Base-by-base conservation (phyloP, 2,329 filamentous ascomycete species). In the Xylariales sp. region DNA sequence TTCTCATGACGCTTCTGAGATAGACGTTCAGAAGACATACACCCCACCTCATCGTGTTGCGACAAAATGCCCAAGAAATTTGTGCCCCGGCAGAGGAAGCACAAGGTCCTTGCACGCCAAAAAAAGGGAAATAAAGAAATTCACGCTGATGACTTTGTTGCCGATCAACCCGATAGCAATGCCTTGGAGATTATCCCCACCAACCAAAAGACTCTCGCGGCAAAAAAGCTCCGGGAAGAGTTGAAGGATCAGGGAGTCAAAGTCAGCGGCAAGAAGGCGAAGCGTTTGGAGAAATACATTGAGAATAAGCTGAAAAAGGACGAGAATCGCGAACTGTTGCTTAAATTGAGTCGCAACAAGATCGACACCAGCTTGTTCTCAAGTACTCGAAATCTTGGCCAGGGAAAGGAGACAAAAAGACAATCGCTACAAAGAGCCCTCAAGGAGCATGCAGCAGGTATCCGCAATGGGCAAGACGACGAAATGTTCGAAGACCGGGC, bases 231-330 rank as follows among this genome's bases (percentile, higher is more conserved):
- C 49, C 76, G 73, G 45, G 69, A 73, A 16, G 71, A 81, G 47
- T 56, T 82, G 42, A 66, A 63, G 42, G 60, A 68, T 18, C 66
- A 76, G 39, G 73, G 70, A 1, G 53, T 59, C 32, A 80, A 81
- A 54, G 69, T 82, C 57, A 81, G 70, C 54, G 69, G 76, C 45
- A 82, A 84, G 56, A 84, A 84, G 59, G 76, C 79, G 5, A 83
- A 84, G 64, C 71, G 80, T 2, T 58, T 84, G 28, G 80, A 83
- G 48, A 84, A 84, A 56, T 84, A 83, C 57, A 81, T 84, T 50
- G 90, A 97, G 55, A 93, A 78, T 44, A 98, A 98, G 73, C 71
- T 98, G 33, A 86, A 83, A 62, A 96, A 95, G 62, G 93, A 98
- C 58, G 91, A 97, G 62, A 95, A 88, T 55, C 73, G 87, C 20